Conservation (phyloP, 2,329 filamentous ascomycete genomes). For the Fusarium veterinarium region DNA sequence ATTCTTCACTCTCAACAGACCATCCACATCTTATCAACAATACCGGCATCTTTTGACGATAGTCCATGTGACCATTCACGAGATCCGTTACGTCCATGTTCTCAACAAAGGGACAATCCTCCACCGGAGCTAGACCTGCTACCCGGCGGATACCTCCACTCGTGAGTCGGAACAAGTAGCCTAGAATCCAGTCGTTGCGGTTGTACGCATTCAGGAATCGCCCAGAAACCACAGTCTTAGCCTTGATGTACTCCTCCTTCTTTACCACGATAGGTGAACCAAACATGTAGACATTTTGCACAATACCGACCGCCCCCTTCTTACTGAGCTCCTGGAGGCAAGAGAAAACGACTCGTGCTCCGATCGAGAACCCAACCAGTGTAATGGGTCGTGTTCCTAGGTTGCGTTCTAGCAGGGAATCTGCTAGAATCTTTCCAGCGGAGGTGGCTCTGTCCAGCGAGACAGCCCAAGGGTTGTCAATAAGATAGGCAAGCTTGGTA, state of each 20-base stretch:
- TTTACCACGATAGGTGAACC: conserved; percentile 93
- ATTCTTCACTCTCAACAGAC: conserved; percentile 92
- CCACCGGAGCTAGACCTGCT: conserved; percentile 82
- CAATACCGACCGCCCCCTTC: conserved; percentile 84
- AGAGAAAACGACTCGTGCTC: conserved; percentile 90
- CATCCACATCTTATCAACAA: conserved; percentile 90
- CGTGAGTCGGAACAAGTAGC: conserved; percentile 94
- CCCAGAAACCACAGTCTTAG: conserved; percentile 86
- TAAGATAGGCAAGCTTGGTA: conserved; percentile 93
- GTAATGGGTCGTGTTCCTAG: conserved; percentile 92
- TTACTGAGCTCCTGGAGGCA: conserved; percentile 88
- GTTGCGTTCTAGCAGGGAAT: conserved; percentile 92
- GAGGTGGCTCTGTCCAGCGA: conserved; percentile 90
- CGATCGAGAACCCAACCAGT: conserved; percentile 93
- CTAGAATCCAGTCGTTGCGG: conserved; percentile 95
- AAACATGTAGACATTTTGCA: conserved; percentile 96
- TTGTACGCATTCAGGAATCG: conserved; percentile 95
- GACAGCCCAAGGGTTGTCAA: conserved; percentile 99
- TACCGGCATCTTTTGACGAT: conserved; percentile 90
- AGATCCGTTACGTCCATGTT: conserved; percentile 89
- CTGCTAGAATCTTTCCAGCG: conserved; percentile 91
- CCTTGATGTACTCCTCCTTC: conserved; percentile 86
- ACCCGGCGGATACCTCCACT: conserved; percentile 90
- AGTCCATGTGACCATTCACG: conserved; percentile 95
- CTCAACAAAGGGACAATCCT: conserved; percentile 82